Evolutionary conservation across 1,284 basidiomycete species (phyloP).

Genomic region (Leccinum proliferum): DNA sequence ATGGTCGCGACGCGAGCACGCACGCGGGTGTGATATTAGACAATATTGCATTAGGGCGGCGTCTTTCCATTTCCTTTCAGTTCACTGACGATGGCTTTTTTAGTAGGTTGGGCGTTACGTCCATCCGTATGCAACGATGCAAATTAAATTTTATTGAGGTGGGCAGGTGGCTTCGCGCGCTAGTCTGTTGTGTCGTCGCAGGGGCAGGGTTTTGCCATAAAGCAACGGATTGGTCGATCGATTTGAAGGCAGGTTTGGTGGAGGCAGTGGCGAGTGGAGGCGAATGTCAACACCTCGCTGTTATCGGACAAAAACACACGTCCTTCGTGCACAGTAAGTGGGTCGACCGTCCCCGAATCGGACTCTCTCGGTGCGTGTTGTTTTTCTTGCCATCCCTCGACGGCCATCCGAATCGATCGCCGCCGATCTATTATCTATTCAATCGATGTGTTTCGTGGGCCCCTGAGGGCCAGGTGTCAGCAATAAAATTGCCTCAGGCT

Average conservation of each 20-base stretch:
- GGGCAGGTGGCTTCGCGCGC: background rate
- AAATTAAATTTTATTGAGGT: background rate
- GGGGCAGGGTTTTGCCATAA: background rate
- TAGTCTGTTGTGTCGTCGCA: background rate
- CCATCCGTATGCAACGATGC: background rate
- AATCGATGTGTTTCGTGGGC: slow-evolving; percentile 4
- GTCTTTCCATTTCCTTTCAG: background rate
- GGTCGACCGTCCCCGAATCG: background rate
- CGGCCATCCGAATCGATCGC: slow-evolving; percentile 5
- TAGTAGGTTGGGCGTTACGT: background rate
- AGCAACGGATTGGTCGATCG: background rate
- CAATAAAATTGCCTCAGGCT: slow-evolving; percentile 12
- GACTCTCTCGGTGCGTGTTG: background rate
- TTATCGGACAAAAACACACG: background rate
- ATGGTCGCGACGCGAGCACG: too few relatives aligned
- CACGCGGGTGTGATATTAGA: background rate
- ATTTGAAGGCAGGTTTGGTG: background rate
- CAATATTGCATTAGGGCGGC: background rate
- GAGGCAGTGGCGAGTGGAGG: background rate
- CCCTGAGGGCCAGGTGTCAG: slow-evolving; percentile 9
- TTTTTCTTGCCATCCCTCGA: slow-evolving; percentile 4
- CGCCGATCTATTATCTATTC: background rate
- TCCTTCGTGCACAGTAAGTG: background rate
- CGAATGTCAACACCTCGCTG: background rate
- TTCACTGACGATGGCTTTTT: background rate